Percentiles rank a stretch among this genome's conserved stretches.
These are phyloP conservation scores for Pichia sp. DNA, from an alignment of 1,139 yeast species.

Conservation along the genomic window DNA sequence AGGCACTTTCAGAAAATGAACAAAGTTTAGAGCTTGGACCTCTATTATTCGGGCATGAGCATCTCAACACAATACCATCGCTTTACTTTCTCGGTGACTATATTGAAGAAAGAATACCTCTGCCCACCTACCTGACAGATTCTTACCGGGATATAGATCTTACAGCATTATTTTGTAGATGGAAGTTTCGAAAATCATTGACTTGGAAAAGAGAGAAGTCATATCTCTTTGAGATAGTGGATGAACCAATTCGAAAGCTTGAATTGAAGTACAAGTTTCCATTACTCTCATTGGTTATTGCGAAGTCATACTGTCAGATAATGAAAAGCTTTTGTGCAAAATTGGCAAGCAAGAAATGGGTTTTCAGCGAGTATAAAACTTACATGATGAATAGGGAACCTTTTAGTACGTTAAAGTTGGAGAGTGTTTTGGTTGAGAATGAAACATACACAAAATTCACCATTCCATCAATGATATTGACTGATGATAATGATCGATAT, in stretches of 20 bases:
- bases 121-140: not conserved
- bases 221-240: not conserved
- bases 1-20: not conserved
- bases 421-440: constrained; percentile 5
- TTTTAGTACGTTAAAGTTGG: not conserved
- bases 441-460: not conserved
- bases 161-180: not conserved
- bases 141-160: not conserved
- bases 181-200: not conserved
- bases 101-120: not conserved
- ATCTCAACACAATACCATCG: not conserved
- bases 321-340: not conserved
- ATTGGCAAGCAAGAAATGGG: constrained; percentile 1
- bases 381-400: constrained; percentile 13
- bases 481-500: constrained; percentile 3
- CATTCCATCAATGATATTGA: not conserved
- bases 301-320: not conserved
- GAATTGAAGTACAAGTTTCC: constrained; percentile 7
- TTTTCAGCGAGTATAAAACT: constrained; percentile 7
- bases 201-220: not conserved
- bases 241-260: constrained; percentile 6
- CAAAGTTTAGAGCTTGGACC: not conserved
- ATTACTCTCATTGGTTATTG: not conserved
- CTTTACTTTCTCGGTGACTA: not conserved
- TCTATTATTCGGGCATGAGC: not conserved